Conservation (phyloP, 139 green algal genomes). For the Coccomyxa sp. region DNA sequence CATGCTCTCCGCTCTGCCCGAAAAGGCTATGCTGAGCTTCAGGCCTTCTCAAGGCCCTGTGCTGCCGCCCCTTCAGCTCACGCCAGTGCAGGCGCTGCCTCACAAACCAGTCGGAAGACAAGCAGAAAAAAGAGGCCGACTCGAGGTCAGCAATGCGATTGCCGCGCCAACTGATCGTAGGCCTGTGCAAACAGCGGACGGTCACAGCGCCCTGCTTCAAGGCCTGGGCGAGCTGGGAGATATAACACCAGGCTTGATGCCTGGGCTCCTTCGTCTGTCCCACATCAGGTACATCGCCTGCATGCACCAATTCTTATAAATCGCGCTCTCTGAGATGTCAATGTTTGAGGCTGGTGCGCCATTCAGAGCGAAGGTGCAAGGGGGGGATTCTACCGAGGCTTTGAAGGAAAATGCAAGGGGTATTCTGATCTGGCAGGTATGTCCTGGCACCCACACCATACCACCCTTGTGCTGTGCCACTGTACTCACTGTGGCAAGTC, state of each 20-base stretch:
- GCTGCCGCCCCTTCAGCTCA: too few species aligned
- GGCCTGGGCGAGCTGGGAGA: conserved; percentile 71
- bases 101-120: too few species aligned
- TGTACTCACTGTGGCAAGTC: not conserved
- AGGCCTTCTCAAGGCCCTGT: too few species aligned
- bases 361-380: conserved; percentile 9
- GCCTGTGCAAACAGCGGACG: too few species aligned
- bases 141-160: too few species aligned
- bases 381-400: conserved; percentile 41
- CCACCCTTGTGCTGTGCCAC: not conserved
- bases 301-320: not conserved
- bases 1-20: too few species aligned
- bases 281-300: conserved; percentile 42
- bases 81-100: too few species aligned
- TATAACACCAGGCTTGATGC: conserved; percentile 57
- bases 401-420: conserved; percentile 44
- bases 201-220: conserved; percentile 42
- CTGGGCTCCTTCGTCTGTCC: conserved; percentile 69
- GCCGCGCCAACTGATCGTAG: too few species aligned
- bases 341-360: too few species aligned
- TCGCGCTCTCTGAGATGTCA: not conserved
- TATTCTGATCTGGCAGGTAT: conserved; percentile 47
- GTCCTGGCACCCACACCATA: not conserved
- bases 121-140: too few species aligned
- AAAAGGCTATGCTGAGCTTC: too few species aligned